Percentiles rank a stretch among this genome's conserved stretches.
Conservation (phyloP, 148 eudicot species). For the Rhododendron griersonianum region DNA sequence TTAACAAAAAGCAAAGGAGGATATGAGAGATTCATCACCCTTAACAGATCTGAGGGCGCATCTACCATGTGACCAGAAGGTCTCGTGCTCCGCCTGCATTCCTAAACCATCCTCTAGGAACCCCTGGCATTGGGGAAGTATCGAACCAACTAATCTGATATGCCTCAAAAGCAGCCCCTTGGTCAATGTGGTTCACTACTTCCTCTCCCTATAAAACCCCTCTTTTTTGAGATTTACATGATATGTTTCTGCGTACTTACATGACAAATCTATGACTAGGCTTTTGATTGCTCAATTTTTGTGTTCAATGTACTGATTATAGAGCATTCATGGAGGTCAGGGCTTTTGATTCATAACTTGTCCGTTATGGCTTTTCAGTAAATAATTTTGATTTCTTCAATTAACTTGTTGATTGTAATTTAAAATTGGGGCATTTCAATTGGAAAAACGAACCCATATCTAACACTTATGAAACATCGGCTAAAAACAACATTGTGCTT, state of each 20-base stretch:
- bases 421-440: background rate
- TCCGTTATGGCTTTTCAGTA: background rate
- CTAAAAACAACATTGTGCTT: background rate
- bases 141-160: background rate
- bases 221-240: background rate
- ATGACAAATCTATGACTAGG: background rate
- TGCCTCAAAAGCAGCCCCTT: background rate
- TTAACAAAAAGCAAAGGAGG: conserved; percentile 1
- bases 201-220: background rate
- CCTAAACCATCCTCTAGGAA: background rate
- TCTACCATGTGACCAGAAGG: background rate
- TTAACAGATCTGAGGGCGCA: background rate
- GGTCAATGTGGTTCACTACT: background rate
- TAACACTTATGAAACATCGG: background rate
- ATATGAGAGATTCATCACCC: background rate
- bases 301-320: background rate
- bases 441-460: background rate
- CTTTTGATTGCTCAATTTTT: background rate
- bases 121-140: background rate
- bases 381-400: background rate
- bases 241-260: background rate
- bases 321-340: background rate
- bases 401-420: background rate
- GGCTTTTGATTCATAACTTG: background rate
- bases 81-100: background rate